Evolutionary conservation across 108 stramenopile species (phyloP).

Genomic region (Epipyxis sp.): DNA sequence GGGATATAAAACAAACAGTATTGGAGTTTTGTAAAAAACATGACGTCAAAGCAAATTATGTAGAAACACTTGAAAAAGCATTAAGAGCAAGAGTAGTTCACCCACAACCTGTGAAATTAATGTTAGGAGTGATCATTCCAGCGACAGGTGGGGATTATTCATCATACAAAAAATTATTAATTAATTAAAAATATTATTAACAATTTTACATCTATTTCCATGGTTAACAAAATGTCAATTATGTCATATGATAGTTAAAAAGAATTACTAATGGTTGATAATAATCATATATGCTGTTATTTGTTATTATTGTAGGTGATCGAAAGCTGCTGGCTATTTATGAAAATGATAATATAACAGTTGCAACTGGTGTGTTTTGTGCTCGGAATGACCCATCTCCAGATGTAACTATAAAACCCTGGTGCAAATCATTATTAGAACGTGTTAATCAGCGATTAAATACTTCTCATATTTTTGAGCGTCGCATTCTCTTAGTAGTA

Average conservation of each 20-base stretch:
- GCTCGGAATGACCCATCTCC: neutral
- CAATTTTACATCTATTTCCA: too few relatives aligned
- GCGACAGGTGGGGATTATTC: too few relatives aligned
- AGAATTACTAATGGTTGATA: too few relatives aligned
- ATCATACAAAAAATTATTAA: too few relatives aligned
- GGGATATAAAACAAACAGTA: conserved; percentile 10
- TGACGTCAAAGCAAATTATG: neutral
- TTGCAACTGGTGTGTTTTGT: conserved; percentile 24
- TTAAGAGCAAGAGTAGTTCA: neutral
- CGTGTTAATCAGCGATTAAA: neutral
- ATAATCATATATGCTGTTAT: neutral
- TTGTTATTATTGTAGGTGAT: neutral
- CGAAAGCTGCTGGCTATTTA: conserved; percentile 9
- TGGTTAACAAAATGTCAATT: too few relatives aligned
- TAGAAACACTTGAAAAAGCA: neutral
- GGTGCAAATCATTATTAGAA: neutral
- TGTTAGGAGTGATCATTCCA: neutral
- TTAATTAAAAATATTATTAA: too few relatives aligned
- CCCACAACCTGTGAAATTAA: conserved; percentile 10
- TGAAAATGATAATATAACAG: neutral
- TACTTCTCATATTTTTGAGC: neutral
- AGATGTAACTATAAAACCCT: neutral
- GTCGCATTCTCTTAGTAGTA: neutral
- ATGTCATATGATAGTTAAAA: too few relatives aligned
- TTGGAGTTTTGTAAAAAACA: neutral